Evolutionary conservation across 1,139 yeast species (phyloP).

Genomic region (Suhomyces guaymorum): DNA sequence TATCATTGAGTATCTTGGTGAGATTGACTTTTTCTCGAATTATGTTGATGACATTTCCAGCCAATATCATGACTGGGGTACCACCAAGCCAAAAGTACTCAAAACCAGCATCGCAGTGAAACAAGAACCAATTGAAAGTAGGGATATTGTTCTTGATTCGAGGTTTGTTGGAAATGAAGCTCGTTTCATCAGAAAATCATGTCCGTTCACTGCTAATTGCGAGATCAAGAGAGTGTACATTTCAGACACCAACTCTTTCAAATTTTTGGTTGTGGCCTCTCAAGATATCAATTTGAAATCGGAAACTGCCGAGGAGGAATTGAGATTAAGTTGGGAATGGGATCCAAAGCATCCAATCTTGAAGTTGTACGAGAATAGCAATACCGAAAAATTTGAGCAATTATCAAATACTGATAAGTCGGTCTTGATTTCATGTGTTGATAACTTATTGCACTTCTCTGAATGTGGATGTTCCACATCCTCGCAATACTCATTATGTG

Average conservation of each 20-base stretch:
- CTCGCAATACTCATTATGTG: slow-evolving; percentile 46
- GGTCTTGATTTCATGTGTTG: slow-evolving; percentile 58
- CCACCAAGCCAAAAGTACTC: slow-evolving; percentile 78
- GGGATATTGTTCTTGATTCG: slow-evolving; percentile 70
- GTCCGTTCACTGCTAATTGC: slow-evolving; percentile 67
- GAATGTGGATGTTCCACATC: slow-evolving; percentile 68
- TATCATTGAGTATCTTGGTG: slow-evolving; percentile 72
- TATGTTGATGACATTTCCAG: slow-evolving; percentile 68
- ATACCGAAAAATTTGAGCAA: slow-evolving; percentile 46
- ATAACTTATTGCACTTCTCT: slow-evolving; percentile 54
- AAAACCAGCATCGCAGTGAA: slow-evolving; percentile 40
- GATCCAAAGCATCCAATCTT: slow-evolving; percentile 74
- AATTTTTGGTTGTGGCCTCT: slow-evolving; percentile 60
- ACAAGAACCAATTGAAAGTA: slow-evolving; percentile 6
- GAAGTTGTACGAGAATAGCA: slow-evolving; percentile 41
- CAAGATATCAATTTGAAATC: slow-evolving; percentile 46
- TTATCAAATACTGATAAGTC: slow-evolving; percentile 53
- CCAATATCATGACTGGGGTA: slow-evolving; percentile 80
- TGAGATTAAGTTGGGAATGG: slow-evolving; percentile 89
- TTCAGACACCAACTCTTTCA: slow-evolving; percentile 45
- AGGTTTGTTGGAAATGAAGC: slow-evolving; percentile 77
- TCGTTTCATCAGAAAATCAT: slow-evolving; percentile 73
- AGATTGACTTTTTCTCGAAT: slow-evolving; percentile 60
- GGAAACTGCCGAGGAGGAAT: slow-evolving; percentile 49
- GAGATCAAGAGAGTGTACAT: slow-evolving; percentile 56